Evolutionary conservation across 768 basidiomycete genomes (phyloP).

Genomic region (Leccinellum rugosiceps): DNA sequence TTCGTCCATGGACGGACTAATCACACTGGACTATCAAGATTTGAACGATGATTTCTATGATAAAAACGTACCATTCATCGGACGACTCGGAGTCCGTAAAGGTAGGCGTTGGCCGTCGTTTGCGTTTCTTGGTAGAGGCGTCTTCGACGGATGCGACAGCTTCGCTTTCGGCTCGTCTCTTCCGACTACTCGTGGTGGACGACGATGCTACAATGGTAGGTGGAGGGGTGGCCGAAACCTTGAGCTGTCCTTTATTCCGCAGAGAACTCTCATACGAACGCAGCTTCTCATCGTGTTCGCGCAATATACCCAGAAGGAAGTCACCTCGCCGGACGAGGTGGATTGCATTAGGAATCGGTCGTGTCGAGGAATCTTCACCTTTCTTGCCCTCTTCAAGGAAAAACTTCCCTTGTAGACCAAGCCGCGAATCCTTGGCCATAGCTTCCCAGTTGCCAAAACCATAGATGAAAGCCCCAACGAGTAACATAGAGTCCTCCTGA

Average conservation of each 20-base stretch:
- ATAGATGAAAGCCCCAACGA: conserved; percentile 89
- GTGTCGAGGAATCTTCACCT: conserved; percentile 76
- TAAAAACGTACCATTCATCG: conserved; percentile 76
- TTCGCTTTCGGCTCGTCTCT: conserved; percentile 82
- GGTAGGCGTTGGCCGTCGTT: conserved; percentile 92
- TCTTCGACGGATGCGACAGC: conserved; percentile 81
- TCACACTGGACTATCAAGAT: conserved; percentile 2
- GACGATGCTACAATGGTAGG: conserved; percentile 68
- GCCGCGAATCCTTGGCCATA: conserved; percentile 83
- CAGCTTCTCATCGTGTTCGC: conserved; percentile 88
- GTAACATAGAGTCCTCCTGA: conserved; percentile 89
- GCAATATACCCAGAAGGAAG: conserved; percentile 80
- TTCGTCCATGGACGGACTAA: conserved; percentile 94
- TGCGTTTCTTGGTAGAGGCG: conserved; percentile 64
- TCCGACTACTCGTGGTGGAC: conserved; percentile 55
- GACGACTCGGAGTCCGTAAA: conserved; percentile 94
- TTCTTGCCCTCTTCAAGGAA: conserved; percentile 99
- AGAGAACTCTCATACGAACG: conserved; percentile 83
- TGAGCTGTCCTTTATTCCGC: conserved; percentile 65
- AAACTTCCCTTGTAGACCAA: conserved; percentile 88
- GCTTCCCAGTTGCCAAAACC: conserved; percentile 98
- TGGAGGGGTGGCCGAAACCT: conserved; percentile 72
- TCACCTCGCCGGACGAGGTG: conserved; percentile 97
- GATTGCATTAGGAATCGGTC: conserved; percentile 95
- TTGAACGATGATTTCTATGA: neutral